Evolutionary conservation across 352 stramenopile species (phyloP), one percentile per base, ranked within the genome.

Genomic region (Phytophthora kernoviae): DNA sequence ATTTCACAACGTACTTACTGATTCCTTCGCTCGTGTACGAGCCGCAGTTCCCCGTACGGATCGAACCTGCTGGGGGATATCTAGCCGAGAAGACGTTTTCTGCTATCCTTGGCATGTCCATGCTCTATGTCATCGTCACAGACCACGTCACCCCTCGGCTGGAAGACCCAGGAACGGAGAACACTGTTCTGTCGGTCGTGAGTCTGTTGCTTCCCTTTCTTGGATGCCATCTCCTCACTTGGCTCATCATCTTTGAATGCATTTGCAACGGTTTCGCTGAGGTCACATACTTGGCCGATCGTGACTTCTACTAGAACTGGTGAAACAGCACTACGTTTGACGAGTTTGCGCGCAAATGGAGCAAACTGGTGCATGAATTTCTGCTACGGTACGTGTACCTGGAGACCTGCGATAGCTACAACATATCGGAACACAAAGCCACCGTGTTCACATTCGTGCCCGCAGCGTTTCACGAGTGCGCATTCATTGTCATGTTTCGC

Each of bases 361-460:
- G 99, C 74, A 93, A 98, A 50, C 96, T 96, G 4, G 96, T 99
- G 20, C 96, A 99, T 65, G 96, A 98, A 66, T 98, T 97, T 77
- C 58, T 97, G 44, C 60, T 93, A 43, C 83, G 88, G n/a, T 86
- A 96, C 48, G 77, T 96, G 33, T 97, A 94, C 50, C 62, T 95
- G 10, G 80, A 94, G 62, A 84, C 68, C 9, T 64, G 90, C 34
- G 81, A 93, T 27, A 87, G 68, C 47, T 90, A 88, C 68, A 90
- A 90, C 43, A 61, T 84, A 20, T 86, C 69, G 15, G 81, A 77
- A 18, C 87, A 65, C 65, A 96, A 63, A 62, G 94, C 70, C 55
- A 98, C 75, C n/a, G 90, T 73, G 22, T 73, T 90, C 22, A 94
- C 84, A 9, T 99, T 98, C 27, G 73, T 99, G 32, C 99, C 96